phyloP scores from a whole-genome alignment of 176 grass and related monocot species.

The Hsuehochloa calcarea region DNA sequence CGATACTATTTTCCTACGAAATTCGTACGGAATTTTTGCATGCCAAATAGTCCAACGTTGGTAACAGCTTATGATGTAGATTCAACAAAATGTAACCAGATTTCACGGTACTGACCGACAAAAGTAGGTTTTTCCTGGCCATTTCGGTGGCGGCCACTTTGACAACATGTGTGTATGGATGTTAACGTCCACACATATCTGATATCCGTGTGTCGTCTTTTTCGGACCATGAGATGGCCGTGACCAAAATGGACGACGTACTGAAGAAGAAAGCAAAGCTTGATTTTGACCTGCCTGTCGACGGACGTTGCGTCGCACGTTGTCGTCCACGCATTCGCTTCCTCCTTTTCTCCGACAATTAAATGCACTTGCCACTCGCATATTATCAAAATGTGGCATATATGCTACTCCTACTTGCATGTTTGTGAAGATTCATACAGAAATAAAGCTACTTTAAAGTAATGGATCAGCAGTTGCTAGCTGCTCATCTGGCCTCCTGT shows the following conservation, averaged over 20 bases:
- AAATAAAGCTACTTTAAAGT: neutral
- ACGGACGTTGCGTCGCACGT: neutral
- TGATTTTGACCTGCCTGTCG: neutral
- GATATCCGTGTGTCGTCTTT: constrained; percentile 16
- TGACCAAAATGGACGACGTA: constrained; percentile 10
- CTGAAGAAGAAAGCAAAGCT: neutral
- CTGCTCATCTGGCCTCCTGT: too few species aligned
- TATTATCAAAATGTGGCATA: neutral
- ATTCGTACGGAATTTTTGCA: too few species aligned
- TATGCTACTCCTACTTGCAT: too few species aligned
- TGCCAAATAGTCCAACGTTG: too few species aligned
- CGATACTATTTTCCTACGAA: too few species aligned
- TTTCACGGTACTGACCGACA: too few species aligned
- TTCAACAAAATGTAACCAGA: too few species aligned
- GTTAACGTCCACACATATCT: constrained; percentile 21
- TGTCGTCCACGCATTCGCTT: constrained; percentile 20
- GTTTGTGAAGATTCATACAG: too few species aligned
- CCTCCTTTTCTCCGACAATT: constrained; percentile 43
- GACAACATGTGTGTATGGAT: constrained; percentile 4
- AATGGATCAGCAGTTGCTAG: too few species aligned
- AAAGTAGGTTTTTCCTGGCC: neutral
- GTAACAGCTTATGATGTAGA: too few species aligned
- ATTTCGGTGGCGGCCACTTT: constrained; percentile 1
- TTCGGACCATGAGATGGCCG: constrained; percentile 18
- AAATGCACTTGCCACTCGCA: constrained; percentile 8